Conservation (phyloP, 345 rosid genomes). For the Populus pruinosa region DNA sequence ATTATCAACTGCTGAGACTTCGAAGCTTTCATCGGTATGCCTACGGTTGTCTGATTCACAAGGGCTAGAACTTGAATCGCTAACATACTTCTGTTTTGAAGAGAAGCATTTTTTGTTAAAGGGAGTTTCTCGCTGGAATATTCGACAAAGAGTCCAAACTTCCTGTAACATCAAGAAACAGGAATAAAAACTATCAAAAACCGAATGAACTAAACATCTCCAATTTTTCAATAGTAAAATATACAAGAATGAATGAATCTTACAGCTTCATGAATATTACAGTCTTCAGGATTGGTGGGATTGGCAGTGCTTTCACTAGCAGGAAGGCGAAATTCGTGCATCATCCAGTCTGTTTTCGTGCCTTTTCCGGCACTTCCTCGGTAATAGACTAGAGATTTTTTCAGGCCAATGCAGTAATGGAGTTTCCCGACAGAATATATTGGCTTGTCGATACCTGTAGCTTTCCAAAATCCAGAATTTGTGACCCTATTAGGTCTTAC, state of each 20-base stretch:
- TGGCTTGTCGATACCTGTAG: slow-evolving; percentile 52
- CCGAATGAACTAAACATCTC: neutral
- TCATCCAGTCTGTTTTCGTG: slow-evolving; percentile 52
- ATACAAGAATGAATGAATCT: neutral
- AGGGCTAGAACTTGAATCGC: neutral
- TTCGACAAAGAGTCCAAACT: slow-evolving; percentile 39
- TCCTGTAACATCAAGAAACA: slow-evolving; percentile 20
- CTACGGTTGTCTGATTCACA: neutral
- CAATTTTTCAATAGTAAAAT: neutral
- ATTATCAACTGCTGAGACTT: neutral
- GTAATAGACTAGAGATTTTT: slow-evolving; percentile 49
- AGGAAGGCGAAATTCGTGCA: slow-evolving; percentile 59
- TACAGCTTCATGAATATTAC: slow-evolving; percentile 23
- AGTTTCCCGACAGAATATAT: slow-evolving; percentile 18
- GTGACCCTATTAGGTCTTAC: slow-evolving; percentile 56
- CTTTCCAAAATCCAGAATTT: slow-evolving; percentile 55
- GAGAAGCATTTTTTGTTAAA: slow-evolving; percentile 5
- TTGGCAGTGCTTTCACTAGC: neutral
- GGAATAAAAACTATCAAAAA: neutral
- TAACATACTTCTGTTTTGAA: slow-evolving; percentile 9
- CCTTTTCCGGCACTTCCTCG: slow-evolving; percentile 55
- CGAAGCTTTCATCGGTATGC: neutral
- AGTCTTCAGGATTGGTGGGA: neutral
- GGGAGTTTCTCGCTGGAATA: slow-evolving; percentile 30
- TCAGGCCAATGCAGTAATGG: slow-evolving; percentile 38